Conservation (phyloP, 352 stramenopile species). For the Globisporangium sylvaticum region DNA sequence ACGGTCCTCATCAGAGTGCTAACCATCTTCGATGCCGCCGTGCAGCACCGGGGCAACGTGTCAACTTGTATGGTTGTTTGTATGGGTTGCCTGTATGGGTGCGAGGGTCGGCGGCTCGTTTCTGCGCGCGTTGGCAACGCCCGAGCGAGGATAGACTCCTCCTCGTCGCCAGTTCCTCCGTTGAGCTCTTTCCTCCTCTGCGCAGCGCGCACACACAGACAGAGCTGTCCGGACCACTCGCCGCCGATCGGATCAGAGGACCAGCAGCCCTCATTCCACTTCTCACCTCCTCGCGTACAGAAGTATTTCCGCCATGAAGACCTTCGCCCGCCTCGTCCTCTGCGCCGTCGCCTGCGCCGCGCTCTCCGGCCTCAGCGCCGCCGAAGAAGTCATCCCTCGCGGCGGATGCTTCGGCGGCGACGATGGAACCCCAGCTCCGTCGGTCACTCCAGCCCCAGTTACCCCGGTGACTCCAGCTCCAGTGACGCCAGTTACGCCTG, state of each 20-base stretch:
- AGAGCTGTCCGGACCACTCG: neutral
- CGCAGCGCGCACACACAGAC: neutral
- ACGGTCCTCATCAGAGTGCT: neutral
- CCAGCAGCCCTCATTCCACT: conserved; percentile 9
- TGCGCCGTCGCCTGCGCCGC: conserved; percentile 11
- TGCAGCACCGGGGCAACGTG: conserved; percentile 5
- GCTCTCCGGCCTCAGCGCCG: conserved; percentile 1
- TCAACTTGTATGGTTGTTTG: conserved; percentile 5
- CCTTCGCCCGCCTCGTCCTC: conserved; percentile 9
- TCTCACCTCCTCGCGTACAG: conserved; percentile 1
- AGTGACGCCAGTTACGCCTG: neutral
- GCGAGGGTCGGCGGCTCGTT: neutral
- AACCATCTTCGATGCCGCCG: neutral
- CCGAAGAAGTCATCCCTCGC: conserved; percentile 12
- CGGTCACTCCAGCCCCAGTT: neutral
- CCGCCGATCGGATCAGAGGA: neutral
- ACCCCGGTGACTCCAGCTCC: conserved; percentile 1
- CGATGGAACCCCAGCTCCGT: conserved; percentile 2
- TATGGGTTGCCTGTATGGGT: conserved; percentile 2
- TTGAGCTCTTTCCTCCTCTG: neutral
- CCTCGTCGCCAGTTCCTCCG: neutral
- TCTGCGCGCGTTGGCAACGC: conserved; percentile 1
- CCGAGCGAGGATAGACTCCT: neutral
- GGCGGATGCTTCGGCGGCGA: conserved; percentile 11
- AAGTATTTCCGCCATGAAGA: conserved; percentile 17